phyloP scores from a whole-genome alignment of 2,329 filamentous ascomycete genomes.

The Botrytis elliptica region DNA sequence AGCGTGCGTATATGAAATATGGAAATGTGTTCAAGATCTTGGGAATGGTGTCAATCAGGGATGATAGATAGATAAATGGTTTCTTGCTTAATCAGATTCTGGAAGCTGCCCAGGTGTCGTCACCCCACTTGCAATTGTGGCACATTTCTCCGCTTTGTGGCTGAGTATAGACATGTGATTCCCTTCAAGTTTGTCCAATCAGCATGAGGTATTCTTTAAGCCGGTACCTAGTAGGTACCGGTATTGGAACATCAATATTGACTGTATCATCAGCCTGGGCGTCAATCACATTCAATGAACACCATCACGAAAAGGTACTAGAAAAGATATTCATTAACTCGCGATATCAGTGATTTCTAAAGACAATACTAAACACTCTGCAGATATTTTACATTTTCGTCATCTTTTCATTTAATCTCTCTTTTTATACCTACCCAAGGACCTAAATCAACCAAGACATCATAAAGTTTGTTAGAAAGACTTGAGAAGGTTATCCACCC shows the following conservation, averaged over 20 bases:
- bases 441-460: not conserved
- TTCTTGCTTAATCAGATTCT: constrained; percentile 4
- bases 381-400: not conserved
- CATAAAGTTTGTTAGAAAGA: not conserved
- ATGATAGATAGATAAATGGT: constrained; percentile 1
- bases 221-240: not conserved
- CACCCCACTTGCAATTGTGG: constrained; percentile 13
- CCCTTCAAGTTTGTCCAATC: not conserved
- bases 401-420: not conserved
- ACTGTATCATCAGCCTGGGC: not conserved
- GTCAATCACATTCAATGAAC: not conserved
- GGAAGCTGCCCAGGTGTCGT: not conserved
- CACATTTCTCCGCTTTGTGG: constrained; percentile 9
- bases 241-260: not conserved
- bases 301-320: not conserved
- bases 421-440: not conserved
- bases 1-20: not conserved
- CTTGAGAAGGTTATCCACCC: not conserved
- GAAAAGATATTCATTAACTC: not conserved
- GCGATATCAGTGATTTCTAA: not conserved
- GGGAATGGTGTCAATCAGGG: constrained; percentile 4
- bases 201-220: not conserved
- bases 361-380: not conserved
- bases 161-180: not conserved
- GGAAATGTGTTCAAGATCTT: not conserved